phyloP scores from a whole-genome alignment of 2,329 filamentous ascomycete genomes.

The Ophiostoma australiae region DNA sequence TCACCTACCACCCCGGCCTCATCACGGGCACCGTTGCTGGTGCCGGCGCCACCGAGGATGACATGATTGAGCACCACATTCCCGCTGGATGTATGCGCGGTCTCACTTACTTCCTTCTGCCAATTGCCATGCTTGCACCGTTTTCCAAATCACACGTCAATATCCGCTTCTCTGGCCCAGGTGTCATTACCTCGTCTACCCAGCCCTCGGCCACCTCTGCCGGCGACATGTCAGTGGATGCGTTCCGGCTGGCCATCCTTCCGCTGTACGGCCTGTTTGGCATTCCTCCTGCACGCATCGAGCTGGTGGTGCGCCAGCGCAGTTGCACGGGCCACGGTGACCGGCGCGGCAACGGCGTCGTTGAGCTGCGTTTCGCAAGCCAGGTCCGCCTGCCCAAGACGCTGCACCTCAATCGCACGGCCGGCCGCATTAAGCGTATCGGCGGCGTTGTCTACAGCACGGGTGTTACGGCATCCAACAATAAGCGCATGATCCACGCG shows the following conservation, averaged over 20 bases:
- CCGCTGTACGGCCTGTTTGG: slow-evolving; percentile 88
- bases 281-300: slow-evolving; percentile 72
- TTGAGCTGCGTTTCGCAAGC: slow-evolving; percentile 90
- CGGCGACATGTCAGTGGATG: slow-evolving; percentile 79
- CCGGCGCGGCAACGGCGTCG: slow-evolving; percentile 77
- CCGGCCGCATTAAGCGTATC: slow-evolving; percentile 81
- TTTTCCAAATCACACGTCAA: slow-evolving; percentile 91
- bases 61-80: slow-evolving; percentile 76
- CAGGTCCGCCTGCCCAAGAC: slow-evolving; percentile 93
- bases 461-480: slow-evolving; percentile 87
- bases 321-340: slow-evolving; percentile 73
- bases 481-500: slow-evolving; percentile 88
- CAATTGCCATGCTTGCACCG: slow-evolving; percentile 82
- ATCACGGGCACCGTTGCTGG: slow-evolving; percentile 81
- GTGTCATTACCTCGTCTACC: slow-evolving; percentile 86
- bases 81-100: slow-evolving; percentile 73
- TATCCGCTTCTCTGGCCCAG: slow-evolving; percentile 81
- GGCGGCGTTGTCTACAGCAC: slow-evolving; percentile 91
- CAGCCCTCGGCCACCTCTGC: slow-evolving; percentile 40
- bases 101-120: slow-evolving; percentile 85
- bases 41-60: slow-evolving; percentile 59
- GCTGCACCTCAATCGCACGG: slow-evolving; percentile 74
- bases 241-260: slow-evolving; percentile 85
- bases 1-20: slow-evolving; percentile 86
- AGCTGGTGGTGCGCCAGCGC: slow-evolving; percentile 73